Evolutionary conservation across 306 rosid genomes (phyloP).

Genomic region (Vicia sativa): DNA sequence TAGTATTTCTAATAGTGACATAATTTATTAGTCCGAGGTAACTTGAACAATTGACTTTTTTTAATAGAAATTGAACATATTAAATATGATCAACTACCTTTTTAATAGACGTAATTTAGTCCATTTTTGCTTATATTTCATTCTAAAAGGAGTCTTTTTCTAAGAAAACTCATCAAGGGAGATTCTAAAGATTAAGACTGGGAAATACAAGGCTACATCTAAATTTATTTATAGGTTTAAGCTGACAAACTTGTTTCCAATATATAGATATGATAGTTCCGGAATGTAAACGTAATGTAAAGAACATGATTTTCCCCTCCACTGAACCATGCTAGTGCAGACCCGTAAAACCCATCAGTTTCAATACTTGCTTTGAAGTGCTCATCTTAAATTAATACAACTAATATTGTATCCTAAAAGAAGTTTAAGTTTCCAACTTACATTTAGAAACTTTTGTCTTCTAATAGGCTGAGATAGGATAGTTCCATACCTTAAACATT

Average conservation of each 20-base stretch:
- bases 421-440: not conserved
- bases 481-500: constrained; percentile 86
- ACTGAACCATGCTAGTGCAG: not conserved
- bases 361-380: not conserved
- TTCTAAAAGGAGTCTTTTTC: not conserved
- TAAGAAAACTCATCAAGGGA: not conserved
- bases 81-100: too few relatives aligned
- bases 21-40: too few relatives aligned
- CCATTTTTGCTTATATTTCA: too few relatives aligned
- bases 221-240: not conserved
- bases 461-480: not conserved
- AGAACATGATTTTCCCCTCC: not conserved
- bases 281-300: not conserved
- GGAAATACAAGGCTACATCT: not conserved
- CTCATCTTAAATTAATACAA: not conserved
- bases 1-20: too few relatives aligned
- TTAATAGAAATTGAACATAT: too few relatives aligned
- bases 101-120: too few relatives aligned
- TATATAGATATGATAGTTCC: not conserved
- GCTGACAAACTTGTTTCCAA: not conserved
- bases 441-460: not conserved
- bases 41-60: too few relatives aligned
- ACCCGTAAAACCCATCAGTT: not conserved
- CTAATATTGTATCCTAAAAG: not conserved
- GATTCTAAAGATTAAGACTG: not conserved